Evolutionary conservation across 371 early-diverging fungal genomes (phyloP), one percentile per base, ranked within the genome.

Genomic region (Fennellomyces sp.): DNA sequence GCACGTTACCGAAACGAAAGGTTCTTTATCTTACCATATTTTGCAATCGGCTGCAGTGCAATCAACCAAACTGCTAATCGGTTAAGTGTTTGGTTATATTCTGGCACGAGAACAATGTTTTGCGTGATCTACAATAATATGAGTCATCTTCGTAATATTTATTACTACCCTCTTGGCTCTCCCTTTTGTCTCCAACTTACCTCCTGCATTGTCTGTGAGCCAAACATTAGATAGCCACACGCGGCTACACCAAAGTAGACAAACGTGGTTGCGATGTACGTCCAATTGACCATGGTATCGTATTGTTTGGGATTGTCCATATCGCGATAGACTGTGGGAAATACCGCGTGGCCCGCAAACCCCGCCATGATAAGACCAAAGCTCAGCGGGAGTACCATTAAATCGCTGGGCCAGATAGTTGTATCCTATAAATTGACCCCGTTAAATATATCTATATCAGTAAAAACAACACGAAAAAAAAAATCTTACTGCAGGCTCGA

Each of bases 141-240:
- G 5, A 31, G 10, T 41, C 15, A n/a, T 31, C 5, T 23, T 48
- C 71, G 66, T 81, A 83, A 58, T 69, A 66, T n/a, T n/a, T n/a
- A n/a, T n/a, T n/a, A n/a, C n/a, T n/a, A n/a, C n/a, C 48, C 62
- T 2, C 29, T 31, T 12, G 15, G 10, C 21, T 47, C 4, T 52
- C 65, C 42, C 26, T 47, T 11, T 89, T 89, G 21, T 48, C 12
- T 49, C 49, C 17, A 47, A 41, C 50, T 65, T 71, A 84, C 85
- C 75, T 88, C 88, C 65, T 86, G 80, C 73, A 79, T 74, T 17
- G 82, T 80, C 11, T 45, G 68, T 51, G 78, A 73, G 3, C 93
- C 93, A 84, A 91, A 93, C 93, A 91, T 93, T 13, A 78, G 23
- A 70, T 91, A 91, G 7, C 93, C 91, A 56, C 70, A 67, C n/a